Percentiles rank a stretch among this genome's conserved stretches.
Conservation (phyloP, 2,329 filamentous ascomycete species). For the Penicillium paneum region DNA sequence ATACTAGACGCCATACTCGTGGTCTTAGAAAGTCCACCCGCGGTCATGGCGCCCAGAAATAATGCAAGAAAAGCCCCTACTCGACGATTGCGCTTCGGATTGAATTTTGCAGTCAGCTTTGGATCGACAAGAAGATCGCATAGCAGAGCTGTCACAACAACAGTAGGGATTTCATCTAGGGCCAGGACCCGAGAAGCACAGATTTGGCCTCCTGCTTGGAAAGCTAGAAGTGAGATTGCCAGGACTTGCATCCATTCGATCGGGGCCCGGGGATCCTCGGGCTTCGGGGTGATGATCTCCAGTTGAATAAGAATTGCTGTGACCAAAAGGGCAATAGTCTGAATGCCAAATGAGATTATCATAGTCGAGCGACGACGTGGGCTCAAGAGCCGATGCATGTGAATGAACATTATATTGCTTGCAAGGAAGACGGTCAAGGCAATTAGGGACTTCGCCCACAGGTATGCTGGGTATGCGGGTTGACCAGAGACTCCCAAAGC, state of each 20-base stretch:
- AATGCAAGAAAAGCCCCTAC: constrained; percentile 37
- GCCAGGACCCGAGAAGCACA: constrained; percentile 37
- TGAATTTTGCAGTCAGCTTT: constrained; percentile 23
- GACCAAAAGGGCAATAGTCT: constrained; percentile 35
- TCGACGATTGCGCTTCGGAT: constrained; percentile 36
- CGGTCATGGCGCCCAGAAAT: constrained; percentile 42
- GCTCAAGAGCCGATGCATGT: constrained; percentile 30
- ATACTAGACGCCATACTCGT: constrained; percentile 37
- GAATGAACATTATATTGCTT: constrained; percentile 42
- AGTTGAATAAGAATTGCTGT: constrained; percentile 37
- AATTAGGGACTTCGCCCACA: constrained; percentile 45
- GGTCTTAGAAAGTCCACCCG: constrained; percentile 39
- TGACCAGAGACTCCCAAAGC: constrained; percentile 43
- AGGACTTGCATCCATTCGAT: constrained; percentile 39
- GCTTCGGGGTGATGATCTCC: constrained; percentile 30
- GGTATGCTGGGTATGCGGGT: constrained; percentile 39
- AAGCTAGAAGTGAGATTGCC: constrained; percentile 40
- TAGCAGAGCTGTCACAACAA: constrained; percentile 42
- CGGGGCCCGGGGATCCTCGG: constrained; percentile 29
- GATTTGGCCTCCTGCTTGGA: constrained; percentile 44
- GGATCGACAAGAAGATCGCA: constrained; percentile 41
- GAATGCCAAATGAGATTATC: constrained; percentile 39
- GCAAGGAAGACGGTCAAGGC: constrained; percentile 39
- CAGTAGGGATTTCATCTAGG: constrained; percentile 42
- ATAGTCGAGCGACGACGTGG: constrained; percentile 39